A percentile compares a stretch with the other conserved stretches of the same genome.
These are phyloP conservation scores for Ogataea minuta DNA, from an alignment of 805 yeast species.

Conservation along the genomic window DNA sequence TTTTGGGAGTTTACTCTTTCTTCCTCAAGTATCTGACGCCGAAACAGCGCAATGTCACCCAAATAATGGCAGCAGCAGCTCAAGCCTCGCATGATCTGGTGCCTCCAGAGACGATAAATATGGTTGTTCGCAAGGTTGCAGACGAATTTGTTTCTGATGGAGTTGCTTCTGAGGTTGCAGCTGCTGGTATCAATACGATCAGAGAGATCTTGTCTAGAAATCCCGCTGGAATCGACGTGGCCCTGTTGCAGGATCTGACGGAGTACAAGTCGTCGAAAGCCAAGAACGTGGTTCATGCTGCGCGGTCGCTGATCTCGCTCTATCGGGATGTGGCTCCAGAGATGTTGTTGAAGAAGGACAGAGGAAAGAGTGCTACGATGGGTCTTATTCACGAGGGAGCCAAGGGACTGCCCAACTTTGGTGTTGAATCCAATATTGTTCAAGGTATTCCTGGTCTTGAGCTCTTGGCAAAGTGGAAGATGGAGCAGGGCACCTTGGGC, in stretches of 20 bases:
- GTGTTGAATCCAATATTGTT: constrained; percentile 62
- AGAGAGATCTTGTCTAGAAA: constrained; percentile 92
- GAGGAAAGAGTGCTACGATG: constrained; percentile 91
- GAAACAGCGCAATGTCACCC: constrained; percentile 91
- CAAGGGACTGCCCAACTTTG: constrained; percentile 58
- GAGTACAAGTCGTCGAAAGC: constrained; percentile 92
- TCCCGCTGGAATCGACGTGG: constrained; percentile 88
- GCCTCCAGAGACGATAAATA: constrained; percentile 87
- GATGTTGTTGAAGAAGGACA: constrained; percentile 83
- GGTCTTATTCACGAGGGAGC: constrained; percentile 61
- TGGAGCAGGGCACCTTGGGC: constrained; percentile 52
- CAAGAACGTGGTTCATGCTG: constrained; percentile 93
- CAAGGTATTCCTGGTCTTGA: constrained; percentile 91
- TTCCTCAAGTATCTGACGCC: constrained; percentile 90
- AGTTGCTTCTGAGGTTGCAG: constrained; percentile 96
- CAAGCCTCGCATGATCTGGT: constrained; percentile 96
- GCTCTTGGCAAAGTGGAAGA: constrained; percentile 82
- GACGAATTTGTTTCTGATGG: constrained; percentile 98
- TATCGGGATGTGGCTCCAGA: constrained; percentile 97
- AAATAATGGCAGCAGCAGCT: constrained; percentile 94
- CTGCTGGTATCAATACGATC: constrained; percentile 95
- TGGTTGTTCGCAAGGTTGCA: constrained; percentile 86
- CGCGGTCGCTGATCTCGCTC: constrained; percentile 77
- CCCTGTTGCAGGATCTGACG: constrained; percentile 82
- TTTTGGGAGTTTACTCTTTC: constrained; percentile 85